phyloP scores from a whole-genome alignment of 345 rosid genomes.

The Noccaea bulbosa region DNA sequence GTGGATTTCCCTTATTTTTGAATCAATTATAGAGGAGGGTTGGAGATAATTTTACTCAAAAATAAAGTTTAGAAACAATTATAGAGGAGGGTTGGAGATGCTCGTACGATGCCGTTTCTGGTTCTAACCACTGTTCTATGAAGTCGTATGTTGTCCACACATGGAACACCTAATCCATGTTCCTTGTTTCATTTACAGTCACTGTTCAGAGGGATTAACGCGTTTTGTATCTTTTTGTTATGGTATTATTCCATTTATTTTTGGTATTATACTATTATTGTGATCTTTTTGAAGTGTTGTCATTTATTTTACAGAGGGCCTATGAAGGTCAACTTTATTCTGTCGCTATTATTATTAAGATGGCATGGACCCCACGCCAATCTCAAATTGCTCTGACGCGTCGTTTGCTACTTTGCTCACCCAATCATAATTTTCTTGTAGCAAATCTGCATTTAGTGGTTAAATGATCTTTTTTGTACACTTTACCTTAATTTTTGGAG shows the following conservation, averaged over 20 bases:
- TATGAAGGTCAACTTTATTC: slow-evolving; percentile 37
- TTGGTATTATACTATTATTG: slow-evolving; percentile 12
- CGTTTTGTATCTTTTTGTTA: slow-evolving; percentile 24
- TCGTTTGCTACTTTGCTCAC: slow-evolving; percentile 1
- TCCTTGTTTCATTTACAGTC: slow-evolving; percentile 24
- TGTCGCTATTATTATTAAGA: slow-evolving; percentile 9
- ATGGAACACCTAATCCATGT: slow-evolving; percentile 35
- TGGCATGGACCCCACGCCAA: slow-evolving; percentile 26
- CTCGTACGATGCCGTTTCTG: not conserved
- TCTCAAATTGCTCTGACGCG: slow-evolving; percentile 38
- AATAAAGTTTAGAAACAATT: too few relatives aligned
- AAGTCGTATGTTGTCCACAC: slow-evolving; percentile 31
- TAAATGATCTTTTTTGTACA: not conserved
- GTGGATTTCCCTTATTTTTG: too few relatives aligned
- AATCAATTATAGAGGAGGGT: too few relatives aligned
- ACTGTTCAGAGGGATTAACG: slow-evolving; percentile 17
- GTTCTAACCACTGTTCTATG: not conserved
- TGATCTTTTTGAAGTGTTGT: slow-evolving; percentile 25
- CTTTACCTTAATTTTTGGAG: slow-evolving; percentile 38
- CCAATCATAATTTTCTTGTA: slow-evolving; percentile 27
- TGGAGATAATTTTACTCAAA: too few relatives aligned
- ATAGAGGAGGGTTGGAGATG: too few relatives aligned
- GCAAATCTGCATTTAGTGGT: slow-evolving; percentile 4
- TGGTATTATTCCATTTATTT: not conserved
- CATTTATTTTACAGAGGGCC: slow-evolving; percentile 11